Base-by-base conservation (phyloP, 2,329 filamentous ascomycete genomes). In the Graphilbum fragrans region DNA sequence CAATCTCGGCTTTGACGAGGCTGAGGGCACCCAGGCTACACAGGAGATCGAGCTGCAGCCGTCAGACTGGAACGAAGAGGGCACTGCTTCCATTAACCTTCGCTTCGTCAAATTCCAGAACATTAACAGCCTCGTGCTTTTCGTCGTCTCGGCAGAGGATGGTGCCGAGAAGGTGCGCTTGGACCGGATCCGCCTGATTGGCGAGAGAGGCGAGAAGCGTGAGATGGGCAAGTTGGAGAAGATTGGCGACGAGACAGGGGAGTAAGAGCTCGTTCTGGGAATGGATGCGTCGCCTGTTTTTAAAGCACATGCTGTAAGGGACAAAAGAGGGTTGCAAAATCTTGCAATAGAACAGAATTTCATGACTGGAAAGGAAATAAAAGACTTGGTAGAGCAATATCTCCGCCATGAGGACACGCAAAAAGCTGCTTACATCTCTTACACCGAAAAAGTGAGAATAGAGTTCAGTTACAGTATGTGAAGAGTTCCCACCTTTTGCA, bases 61-160 rank as follows among this genome's bases (percentile, higher is more conserved):
- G 36, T 70, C 73, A 40, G 86, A 94, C 55, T 98, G 92, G 90
- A 84, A 87, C 59, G 67, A 71, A 35, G 77, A 84, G 14, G 82
- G 79, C 39, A 90, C 85, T 9, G 82, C 77, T 14, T 83, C 70
- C 52, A 64, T 90, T 41, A 64, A 72, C 35, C 65, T 96, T 53
- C 83, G 88, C 14, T 95, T 90, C 55, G 92, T 98, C 63, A 95
- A 95, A 66, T 98, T 96, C 69, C 92, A 96, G 65, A 93, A 87
- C 56, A 83, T 95, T 41, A 82, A 78, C 45, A 92, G 80, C 47
- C 57, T 98, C 52, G 82, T 94, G 17, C 53, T 98, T 11, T 98
- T 95, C 59, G 80, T 98, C 27, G 83, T 84, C 41, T 81, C 93
- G 57, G 88, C 87, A 2, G 84, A 90, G 41, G 80, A 80, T 17